Evolutionary conservation across 2,329 filamentous ascomycete species (phyloP), one percentile per base, ranked within the genome.

Genomic region (Cladosporium austrohemisphaericum): DNA sequence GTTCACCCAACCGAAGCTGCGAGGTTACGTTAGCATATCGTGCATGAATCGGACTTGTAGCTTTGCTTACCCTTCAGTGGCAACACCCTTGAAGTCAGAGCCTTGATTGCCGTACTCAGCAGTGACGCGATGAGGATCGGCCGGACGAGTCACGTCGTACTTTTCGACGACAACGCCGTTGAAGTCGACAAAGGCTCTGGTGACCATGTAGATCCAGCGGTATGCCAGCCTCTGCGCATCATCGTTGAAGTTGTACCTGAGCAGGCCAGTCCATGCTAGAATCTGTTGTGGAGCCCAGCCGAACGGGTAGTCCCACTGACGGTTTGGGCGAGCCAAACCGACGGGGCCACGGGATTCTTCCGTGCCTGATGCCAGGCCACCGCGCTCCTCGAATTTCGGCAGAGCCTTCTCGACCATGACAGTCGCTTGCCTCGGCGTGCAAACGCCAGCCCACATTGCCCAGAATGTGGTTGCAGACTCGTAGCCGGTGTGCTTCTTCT

Each of bases 281-380:
- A 98, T 97, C 74, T 98, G 93, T 75, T 98, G 93, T 25, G 93
- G 93, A 49, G 93, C 93, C 93, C 93, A 98, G 52, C 93, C 93
- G 65, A 93, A 97, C 0, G 93, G 93, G 66, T 90, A 97, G 67
- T 98, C 93, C 93, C 93, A 98, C 67, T 98, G 93, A 59, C 93
- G 83, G 68, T 96, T 97, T 6, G 93, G 93, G 40, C 92, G 80
- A 59, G 91, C 81, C 31, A 96, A 70, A 10, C 86, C 84, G 53
- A 95, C 75, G 25, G 77, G 74, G 32, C 93, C 93, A 36, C 93
- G 86, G 48, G 89, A 95, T 68, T 90, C 81, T 65, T 95, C 84
- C 0, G 92, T 95, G 47, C 92, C 92, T 1, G 91, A 92, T 1
- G 95, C 79, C 14, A 98, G 76, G 6, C 93, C 93, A 25, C 93